Conservation (phyloP, 1,284 basidiomycete species). For the Spongispora temasekensis region DNA sequence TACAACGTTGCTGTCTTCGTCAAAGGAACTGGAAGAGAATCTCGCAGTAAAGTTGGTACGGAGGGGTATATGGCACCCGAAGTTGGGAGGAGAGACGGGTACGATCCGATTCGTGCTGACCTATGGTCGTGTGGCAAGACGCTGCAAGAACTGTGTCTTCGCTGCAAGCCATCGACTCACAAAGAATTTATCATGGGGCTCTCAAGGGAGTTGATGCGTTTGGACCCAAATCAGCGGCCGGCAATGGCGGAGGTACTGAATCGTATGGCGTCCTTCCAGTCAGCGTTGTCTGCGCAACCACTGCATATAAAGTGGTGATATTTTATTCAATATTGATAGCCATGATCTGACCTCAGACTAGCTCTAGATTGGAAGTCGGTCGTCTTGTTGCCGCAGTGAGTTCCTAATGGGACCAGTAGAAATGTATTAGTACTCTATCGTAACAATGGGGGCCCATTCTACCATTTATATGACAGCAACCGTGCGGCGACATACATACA, state of each 20-base stretch:
- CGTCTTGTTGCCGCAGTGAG: too few relatives aligned
- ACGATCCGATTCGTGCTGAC: neutral
- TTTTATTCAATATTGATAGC: too few relatives aligned
- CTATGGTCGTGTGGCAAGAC: neutral
- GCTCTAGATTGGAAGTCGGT: too few relatives aligned
- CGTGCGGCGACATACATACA: too few relatives aligned
- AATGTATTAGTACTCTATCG: too few relatives aligned
- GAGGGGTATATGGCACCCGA: neutral
- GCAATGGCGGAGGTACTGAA: neutral
- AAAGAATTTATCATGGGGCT: neutral
- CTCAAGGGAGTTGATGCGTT: neutral
- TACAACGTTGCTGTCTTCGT: neutral
- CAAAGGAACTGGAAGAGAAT: neutral
- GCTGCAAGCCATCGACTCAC: neutral
- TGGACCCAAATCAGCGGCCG: neutral
- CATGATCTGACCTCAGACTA: too few relatives aligned
- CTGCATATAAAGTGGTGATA: too few relatives aligned
- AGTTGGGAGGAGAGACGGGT: neutral
- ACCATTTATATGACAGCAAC: too few relatives aligned
- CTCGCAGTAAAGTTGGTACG: neutral
- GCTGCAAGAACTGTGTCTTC: neutral
- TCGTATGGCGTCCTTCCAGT: neutral
- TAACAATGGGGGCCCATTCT: too few relatives aligned
- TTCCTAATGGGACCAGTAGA: too few relatives aligned
- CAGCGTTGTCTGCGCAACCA: neutral